Evolutionary conservation across 2,329 filamentous ascomycete species (phyloP).

Genomic region (Hypoxylon sp.): DNA sequence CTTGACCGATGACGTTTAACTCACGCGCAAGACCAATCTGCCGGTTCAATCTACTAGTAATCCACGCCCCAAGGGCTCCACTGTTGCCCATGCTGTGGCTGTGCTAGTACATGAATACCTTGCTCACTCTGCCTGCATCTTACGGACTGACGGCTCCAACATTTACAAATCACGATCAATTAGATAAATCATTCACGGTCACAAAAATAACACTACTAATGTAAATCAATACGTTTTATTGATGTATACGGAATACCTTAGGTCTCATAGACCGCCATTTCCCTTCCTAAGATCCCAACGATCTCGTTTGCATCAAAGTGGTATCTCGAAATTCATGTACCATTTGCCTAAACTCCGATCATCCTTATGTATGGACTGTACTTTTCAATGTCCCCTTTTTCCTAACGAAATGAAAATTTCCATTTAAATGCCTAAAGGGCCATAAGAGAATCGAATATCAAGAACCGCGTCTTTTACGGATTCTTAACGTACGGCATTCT

Average conservation of each 20-base stretch:
- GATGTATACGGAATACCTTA: slow-evolving; percentile 18
- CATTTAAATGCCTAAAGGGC: slow-evolving; percentile 44
- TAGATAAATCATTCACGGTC: too few relatives aligned
- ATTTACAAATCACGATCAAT: slow-evolving; percentile 7
- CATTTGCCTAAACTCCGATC: slow-evolving; percentile 31
- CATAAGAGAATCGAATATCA: slow-evolving; percentile 42
- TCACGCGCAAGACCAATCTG: not conserved
- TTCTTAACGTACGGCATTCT: slow-evolving; percentile 17
- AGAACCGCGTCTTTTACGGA: slow-evolving; percentile 7
- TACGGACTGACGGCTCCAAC: too few relatives aligned
- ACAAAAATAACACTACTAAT: not conserved
- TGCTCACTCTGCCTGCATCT: too few relatives aligned
- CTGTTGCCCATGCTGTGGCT: slow-evolving; percentile 15
- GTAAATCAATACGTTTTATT: slow-evolving; percentile 24
- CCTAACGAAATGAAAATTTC: slow-evolving; percentile 24
- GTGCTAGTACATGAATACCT: too few relatives aligned
- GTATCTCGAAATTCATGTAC: slow-evolving; percentile 31
- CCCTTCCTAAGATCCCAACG: slow-evolving; percentile 9
- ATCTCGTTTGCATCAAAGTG: slow-evolving; percentile 17
- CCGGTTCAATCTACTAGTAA: slow-evolving; percentile 17
- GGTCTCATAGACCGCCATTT: slow-evolving; percentile 17
- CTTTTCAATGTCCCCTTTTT: slow-evolving; percentile 27
- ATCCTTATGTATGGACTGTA: slow-evolving; percentile 21
- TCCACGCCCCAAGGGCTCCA: not conserved
- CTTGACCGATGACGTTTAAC: slow-evolving; percentile 33